Conservation (phyloP, 257 asterid species). For the Primulina tabacum region DNA sequence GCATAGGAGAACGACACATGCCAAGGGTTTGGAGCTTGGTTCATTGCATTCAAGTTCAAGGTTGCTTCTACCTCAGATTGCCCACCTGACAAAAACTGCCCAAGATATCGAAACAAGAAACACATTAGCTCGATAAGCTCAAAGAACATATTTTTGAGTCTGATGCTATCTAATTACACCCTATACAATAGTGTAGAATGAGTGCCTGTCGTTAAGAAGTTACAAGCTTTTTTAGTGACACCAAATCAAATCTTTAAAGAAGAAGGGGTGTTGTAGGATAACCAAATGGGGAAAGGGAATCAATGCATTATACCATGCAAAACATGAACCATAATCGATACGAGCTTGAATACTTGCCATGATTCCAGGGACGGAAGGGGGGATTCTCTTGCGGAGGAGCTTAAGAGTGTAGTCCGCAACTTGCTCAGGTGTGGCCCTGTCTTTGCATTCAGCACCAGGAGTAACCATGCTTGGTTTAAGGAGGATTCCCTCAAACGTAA, state of each 20-base stretch:
- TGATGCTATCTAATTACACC: neutral
- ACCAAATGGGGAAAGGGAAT: neutral
- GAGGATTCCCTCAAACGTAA: constrained; percentile 54
- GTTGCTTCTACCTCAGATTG: constrained; percentile 85
- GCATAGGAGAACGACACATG: constrained; percentile 79
- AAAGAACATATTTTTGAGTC: neutral
- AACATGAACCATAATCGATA: neutral
- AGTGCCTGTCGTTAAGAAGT: neutral
- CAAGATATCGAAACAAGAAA: neutral
- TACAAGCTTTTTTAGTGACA: neutral
- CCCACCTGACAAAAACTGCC: constrained; percentile 77
- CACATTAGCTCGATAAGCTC: neutral
- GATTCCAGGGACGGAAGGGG: constrained; percentile 49
- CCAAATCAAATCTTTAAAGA: neutral
- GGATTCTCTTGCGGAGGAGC: constrained; percentile 29
- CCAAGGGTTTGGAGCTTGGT: constrained; percentile 81
- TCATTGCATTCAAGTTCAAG: constrained; percentile 74
- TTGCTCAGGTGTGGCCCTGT: constrained; percentile 22
- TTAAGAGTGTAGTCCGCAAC: constrained; percentile 50
- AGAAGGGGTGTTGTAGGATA: neutral
- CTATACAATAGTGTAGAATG: neutral
- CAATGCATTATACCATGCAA: neutral
- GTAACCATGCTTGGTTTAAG: constrained; percentile 68
- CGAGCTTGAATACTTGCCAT: constrained; percentile 37
- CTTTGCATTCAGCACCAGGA: constrained; percentile 50